Conservation (phyloP, 768 basidiomycete species). For the Suillus cothurnatus region DNA sequence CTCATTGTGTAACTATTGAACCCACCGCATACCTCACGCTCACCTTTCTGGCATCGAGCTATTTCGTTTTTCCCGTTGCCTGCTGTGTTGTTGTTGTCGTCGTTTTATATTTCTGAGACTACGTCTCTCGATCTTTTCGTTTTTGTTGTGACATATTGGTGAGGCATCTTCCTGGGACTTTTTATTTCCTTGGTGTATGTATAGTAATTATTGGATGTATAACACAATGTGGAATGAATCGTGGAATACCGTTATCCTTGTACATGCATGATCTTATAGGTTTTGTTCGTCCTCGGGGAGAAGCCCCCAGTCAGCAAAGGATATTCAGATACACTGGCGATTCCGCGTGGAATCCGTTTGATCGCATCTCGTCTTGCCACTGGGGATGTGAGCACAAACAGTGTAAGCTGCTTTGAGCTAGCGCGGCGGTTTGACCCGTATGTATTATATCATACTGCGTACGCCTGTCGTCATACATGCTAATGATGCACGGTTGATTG, state of each 20-base stretch:
- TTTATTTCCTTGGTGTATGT: conserved; percentile 11
- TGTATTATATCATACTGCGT: not conserved
- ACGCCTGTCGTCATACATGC: not conserved
- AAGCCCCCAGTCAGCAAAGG: not conserved
- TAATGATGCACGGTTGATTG: not conserved
- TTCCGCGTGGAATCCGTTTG: not conserved
- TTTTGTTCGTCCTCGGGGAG: not conserved
- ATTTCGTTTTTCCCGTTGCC: not conserved
- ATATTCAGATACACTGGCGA: not conserved
- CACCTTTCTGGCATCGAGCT: conserved; percentile 1
- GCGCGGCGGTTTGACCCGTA: not conserved
- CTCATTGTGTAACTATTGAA: conserved; percentile 1
- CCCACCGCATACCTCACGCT: conserved; percentile 3
- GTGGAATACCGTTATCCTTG: not conserved
- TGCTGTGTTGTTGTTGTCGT: not conserved
- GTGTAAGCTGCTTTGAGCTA: not conserved
- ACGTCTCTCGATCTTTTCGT: conserved; percentile 1
- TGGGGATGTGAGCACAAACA: not conserved
- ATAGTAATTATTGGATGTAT: conserved; percentile 13
- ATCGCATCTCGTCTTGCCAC: not conserved
- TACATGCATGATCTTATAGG: not conserved
- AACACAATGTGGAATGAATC: conserved; percentile 8
- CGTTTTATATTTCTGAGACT: conserved; percentile 7
- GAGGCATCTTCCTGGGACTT: conserved; percentile 5
- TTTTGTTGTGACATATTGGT: conserved; percentile 7